Conservation (phyloP, 768 basidiomycete species). For the Tricholoma flavovirens region DNA sequence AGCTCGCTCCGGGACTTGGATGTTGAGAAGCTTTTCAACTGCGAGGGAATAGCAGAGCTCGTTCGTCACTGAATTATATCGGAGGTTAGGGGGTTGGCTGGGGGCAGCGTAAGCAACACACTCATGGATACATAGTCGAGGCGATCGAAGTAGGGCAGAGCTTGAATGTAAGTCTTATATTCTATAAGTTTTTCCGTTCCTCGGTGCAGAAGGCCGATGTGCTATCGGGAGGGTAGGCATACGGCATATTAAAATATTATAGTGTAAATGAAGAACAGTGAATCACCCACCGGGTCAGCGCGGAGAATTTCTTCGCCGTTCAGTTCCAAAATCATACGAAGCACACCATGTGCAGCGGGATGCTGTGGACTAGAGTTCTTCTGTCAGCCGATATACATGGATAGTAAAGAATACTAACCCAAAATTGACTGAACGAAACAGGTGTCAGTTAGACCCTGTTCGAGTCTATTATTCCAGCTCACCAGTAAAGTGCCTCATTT, state of each 20-base stretch:
- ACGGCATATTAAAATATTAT: not conserved
- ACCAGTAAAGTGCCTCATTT: slow-evolving; percentile 94
- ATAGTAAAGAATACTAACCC: slow-evolving; percentile 49
- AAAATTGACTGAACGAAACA: slow-evolving; percentile 70
- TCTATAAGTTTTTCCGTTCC: slow-evolving; percentile 99
- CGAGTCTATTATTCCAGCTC: slow-evolving; percentile 17
- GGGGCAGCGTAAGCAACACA: slow-evolving; percentile 31
- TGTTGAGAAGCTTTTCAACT: slow-evolving; percentile 96
- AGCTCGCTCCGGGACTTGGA: slow-evolving; percentile 93
- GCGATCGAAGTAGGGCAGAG: slow-evolving; percentile 97
- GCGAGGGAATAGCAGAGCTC: slow-evolving; percentile 96
- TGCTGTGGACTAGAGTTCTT: slow-evolving; percentile 73
- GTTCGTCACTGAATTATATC: slow-evolving; percentile 79
- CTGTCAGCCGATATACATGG: not conserved
- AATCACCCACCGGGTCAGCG: slow-evolving; percentile 64
- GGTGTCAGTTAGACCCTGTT: slow-evolving; percentile 7
- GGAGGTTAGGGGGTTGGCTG: slow-evolving; percentile 5
- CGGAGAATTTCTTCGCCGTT: slow-evolving; percentile 95
- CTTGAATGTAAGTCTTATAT: slow-evolving; percentile 97
- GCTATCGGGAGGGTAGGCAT: slow-evolving; percentile 36
- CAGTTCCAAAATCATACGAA: slow-evolving; percentile 94
- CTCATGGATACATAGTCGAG: slow-evolving; percentile 99
- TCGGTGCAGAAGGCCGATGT: slow-evolving; percentile 93
- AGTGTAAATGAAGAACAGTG: not conserved
- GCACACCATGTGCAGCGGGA: slow-evolving; percentile 97